Evolutionary conservation across 2,329 filamentous ascomycete species (phyloP), one percentile per base, ranked within the genome.

Genomic region (Verticillium dahliae): DNA sequence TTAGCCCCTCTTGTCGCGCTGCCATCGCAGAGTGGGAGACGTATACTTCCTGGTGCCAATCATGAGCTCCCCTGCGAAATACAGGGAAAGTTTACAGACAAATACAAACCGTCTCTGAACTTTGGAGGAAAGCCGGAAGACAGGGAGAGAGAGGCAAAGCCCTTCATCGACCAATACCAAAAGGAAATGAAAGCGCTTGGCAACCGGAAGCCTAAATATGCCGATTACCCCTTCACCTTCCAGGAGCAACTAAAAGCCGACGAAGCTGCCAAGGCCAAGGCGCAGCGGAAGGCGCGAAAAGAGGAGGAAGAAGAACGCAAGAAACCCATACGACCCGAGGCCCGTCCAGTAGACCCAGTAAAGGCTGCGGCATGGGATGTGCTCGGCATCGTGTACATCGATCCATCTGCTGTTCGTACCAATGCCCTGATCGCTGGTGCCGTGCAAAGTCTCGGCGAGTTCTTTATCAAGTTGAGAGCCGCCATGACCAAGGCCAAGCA

Each of bases 341-440:
- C 68, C 3, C 78, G 80, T 6, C 83, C 83, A 1, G 63, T 67
- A 9, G 77, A 83, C 57, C 71, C 75, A 10, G 73, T 76, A 15
- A 80, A 80, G 61, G 81, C 78, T 31, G 80, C 80, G 31, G 77
- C 75, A 3, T 85, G 82, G 81, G 83, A 85, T 67, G 75, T 78
- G 0, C 76, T 82, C 63, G 81, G 80, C 18, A 77, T 82, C 56
- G 77, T 84, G 14, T 70, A 80, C 60, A 71, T 84, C 62, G 78
- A 81, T n/a, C 69, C 74, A 39, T 67, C 72, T 62, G 72, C 75
- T 68, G 69, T 69, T 41, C 70, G 73, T 64, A 74, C 72, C 1
- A 78, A 72, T 33, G 67, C 72, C 11, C 65, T 77, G 9, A 79
- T 81, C 60, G 80, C 80, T 27, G 70, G 71, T 18, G 77, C 78